phyloP scores from a whole-genome alignment of 1,284 basidiomycete genomes.

The Pisolithus thermaeus region DNA sequence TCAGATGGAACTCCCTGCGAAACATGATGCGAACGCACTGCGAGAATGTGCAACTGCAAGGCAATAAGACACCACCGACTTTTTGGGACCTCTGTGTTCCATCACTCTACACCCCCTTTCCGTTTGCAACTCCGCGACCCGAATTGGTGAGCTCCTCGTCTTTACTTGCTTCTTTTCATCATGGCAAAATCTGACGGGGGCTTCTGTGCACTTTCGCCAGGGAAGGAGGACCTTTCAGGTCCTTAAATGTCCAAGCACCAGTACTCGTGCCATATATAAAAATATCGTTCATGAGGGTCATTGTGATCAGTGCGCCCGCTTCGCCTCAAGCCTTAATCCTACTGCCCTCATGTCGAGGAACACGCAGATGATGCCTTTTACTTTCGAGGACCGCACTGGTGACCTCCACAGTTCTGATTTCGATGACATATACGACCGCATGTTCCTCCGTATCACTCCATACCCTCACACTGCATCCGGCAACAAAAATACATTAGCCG shows the following conservation, averaged over 20 bases:
- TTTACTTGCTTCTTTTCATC: slow-evolving; percentile 19
- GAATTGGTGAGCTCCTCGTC: slow-evolving; percentile 22
- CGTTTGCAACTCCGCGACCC: slow-evolving; percentile 27
- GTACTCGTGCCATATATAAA: slow-evolving; percentile 24
- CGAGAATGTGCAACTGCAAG: neutral
- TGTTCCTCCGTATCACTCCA: slow-evolving; percentile 56
- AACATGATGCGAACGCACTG: neutral
- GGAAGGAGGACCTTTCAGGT: slow-evolving; percentile 10
- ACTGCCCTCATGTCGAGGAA: slow-evolving; percentile 13
- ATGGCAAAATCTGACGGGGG: slow-evolving; percentile 18
- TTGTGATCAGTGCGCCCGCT: neutral
- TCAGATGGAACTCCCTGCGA: neutral
- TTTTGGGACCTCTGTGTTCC: neutral
- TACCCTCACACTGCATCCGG: slow-evolving; percentile 30
- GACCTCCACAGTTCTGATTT: slow-evolving; percentile 51
- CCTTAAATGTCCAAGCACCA: slow-evolving; percentile 11
- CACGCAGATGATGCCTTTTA: slow-evolving; percentile 38
- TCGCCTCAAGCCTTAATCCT: neutral
- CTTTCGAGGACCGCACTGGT: slow-evolving; percentile 68
- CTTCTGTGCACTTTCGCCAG: slow-evolving; percentile 20
- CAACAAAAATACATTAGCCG: slow-evolving; percentile 31
- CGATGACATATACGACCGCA: slow-evolving; percentile 69
- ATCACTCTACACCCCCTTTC: neutral
- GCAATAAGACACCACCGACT: neutral
- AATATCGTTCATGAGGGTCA: neutral